Percentiles rank a stretch among this genome's conserved stretches.
phyloP scores from a whole-genome alignment of 2,329 filamentous ascomycete species.

The Verticillium klebahnii region DNA sequence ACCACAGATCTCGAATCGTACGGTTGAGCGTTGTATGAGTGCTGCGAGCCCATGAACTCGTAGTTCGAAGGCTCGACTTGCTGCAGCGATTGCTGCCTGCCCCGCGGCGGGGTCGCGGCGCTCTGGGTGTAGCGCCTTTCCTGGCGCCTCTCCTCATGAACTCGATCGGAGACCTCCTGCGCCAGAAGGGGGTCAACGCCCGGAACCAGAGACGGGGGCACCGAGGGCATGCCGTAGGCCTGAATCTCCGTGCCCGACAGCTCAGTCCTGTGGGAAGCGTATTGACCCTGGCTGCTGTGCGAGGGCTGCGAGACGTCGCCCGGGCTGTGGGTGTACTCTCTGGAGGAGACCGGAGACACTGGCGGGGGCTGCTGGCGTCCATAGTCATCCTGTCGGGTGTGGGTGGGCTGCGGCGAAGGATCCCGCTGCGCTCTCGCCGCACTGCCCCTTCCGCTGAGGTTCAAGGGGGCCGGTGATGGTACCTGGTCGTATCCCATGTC shows the following conservation, averaged over 20 bases:
- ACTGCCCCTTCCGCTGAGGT: constrained; percentile 31
- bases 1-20: constrained; percentile 37
- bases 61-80: not conserved
- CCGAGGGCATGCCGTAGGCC: constrained; percentile 37
- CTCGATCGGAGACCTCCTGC: constrained; percentile 53
- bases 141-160: constrained; percentile 48
- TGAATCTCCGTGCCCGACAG: constrained; percentile 28
- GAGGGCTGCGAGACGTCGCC: constrained; percentile 22
- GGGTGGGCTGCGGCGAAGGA: constrained; percentile 15
- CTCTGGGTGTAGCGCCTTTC: constrained; percentile 40
- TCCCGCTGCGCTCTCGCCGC: constrained; percentile 24
- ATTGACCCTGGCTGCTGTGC: constrained; percentile 24
- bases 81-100: constrained; percentile 28
- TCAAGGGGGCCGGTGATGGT: constrained; percentile 40
- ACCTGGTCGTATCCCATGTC: constrained; percentile 34
- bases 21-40: constrained; percentile 29
- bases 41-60: constrained; percentile 2
- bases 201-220: constrained; percentile 57
- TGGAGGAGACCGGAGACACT: constrained; percentile 24
- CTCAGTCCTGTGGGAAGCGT: constrained; percentile 27
- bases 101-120: constrained; percentile 36
- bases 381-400: constrained; percentile 9
- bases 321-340: constrained; percentile 29
- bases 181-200: constrained; percentile 53
- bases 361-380: constrained; percentile 5